Conservation (phyloP, 345 rosid species). For the Citrus maxima region DNA sequence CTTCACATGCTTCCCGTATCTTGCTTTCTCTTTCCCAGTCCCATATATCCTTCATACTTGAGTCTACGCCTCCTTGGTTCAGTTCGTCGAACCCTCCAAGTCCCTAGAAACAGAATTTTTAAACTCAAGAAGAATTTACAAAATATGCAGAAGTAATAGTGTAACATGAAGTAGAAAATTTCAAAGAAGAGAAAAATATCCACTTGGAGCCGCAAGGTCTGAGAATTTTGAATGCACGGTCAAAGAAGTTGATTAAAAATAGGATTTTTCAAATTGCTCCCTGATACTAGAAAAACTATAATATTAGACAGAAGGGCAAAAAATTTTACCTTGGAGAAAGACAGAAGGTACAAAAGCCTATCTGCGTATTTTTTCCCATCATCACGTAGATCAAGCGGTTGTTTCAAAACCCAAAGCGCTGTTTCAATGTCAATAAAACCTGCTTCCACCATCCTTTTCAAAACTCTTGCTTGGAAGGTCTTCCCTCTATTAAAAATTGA, state of each 20-base stretch:
- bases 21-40: constrained; percentile 31
- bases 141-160: not conserved
- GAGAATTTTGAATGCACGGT: not conserved
- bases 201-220: not conserved
- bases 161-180: too few species aligned
- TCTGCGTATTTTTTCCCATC: constrained; percentile 12
- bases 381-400: constrained; percentile 12
- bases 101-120: constrained; percentile 5
- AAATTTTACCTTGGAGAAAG: constrained; percentile 16
- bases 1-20: constrained; percentile 25
- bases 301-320: not conserved
- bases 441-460: constrained; percentile 31
- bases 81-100: constrained; percentile 3
- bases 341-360: constrained; percentile 11
- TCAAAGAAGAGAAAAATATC: not conserved
- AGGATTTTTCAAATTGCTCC: not conserved
- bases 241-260: not conserved
- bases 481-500: constrained; percentile 18
- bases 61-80: not conserved
- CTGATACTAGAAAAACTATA: not conserved
- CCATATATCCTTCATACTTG: constrained; percentile 16
- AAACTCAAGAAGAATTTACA: not conserved
- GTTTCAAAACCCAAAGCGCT: constrained; percentile 17
- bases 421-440: constrained; percentile 21
- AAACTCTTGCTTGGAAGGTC: constrained; percentile 31